phyloP scores from a whole-genome alignment of 768 basidiomycete species.

The Chlorophyllum brunneum region DNA sequence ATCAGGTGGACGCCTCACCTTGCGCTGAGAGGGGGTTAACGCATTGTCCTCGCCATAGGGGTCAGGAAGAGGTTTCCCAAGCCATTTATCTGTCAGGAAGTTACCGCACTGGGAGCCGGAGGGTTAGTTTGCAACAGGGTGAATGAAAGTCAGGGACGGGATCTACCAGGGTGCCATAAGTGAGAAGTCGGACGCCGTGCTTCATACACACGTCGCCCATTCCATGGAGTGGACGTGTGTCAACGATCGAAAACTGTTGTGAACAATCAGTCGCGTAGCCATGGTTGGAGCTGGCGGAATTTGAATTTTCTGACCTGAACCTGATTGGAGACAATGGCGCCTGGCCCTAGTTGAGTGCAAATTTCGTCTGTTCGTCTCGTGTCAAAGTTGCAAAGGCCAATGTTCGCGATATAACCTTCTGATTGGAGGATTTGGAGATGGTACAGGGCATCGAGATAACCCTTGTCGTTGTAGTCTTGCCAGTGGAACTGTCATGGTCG shows the following conservation, averaged over 20 bases:
- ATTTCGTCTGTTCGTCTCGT: conserved; percentile 69
- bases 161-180: conserved; percentile 74
- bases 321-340: conserved; percentile 73
- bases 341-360: conserved; percentile 66
- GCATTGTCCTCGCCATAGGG: conserved; percentile 43
- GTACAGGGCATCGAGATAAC: conserved; percentile 36
- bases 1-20: conserved; percentile 37
- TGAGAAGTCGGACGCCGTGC: conserved; percentile 67
- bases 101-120: conserved; percentile 60
- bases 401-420: conserved; percentile 53
- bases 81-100: conserved; percentile 73
- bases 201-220: conserved; percentile 73
- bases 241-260: conserved; percentile 71
- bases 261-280: not conserved
- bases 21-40: conserved; percentile 77
- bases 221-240: conserved; percentile 68
- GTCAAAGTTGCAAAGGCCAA: conserved; percentile 82
- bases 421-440: conserved; percentile 56
- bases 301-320: conserved; percentile 53
- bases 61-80: conserved; percentile 62
- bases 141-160: not conserved
- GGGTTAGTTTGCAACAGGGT: not conserved
- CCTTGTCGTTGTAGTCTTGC: conserved; percentile 56
- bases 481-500: conserved; percentile 74
- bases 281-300: conserved; percentile 1